Conservation (phyloP, 257 asterid species). For the Rehmannia glutinosa region DNA sequence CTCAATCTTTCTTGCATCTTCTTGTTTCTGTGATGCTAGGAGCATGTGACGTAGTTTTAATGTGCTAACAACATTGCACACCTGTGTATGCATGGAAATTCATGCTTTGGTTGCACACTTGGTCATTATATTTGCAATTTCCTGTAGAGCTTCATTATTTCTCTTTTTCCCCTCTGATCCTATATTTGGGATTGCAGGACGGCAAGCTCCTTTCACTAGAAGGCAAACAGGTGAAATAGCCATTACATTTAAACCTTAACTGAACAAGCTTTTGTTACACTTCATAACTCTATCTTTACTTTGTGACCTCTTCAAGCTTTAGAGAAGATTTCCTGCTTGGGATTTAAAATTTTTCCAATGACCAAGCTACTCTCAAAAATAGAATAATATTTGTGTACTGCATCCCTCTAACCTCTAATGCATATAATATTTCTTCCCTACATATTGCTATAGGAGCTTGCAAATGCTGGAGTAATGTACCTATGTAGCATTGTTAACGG, state of each 20-base stretch:
- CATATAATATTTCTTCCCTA: background rate
- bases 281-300: background rate
- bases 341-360: background rate
- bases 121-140: background rate
- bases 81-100: background rate
- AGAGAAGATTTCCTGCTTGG: background rate
- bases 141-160: background rate
- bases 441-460: slow-evolving; percentile 40
- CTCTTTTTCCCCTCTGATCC: background rate
- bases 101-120: background rate
- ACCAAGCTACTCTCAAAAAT: background rate
- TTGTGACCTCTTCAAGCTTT: background rate
- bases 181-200: slow-evolving; percentile 39
- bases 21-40: background rate
- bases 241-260: background rate
- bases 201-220: slow-evolving; percentile 57
- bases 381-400: background rate
- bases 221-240: slow-evolving; percentile 54
- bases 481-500: slow-evolving; percentile 50
- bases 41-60: background rate
- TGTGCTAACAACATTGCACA: no score
- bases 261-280: background rate
- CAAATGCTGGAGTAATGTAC: slow-evolving; percentile 62
- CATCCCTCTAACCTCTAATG: background rate
- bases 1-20: background rate